Evolutionary conservation across 2,329 filamentous ascomycete genomes (phyloP).

Genomic region (Xylaria sp.): DNA sequence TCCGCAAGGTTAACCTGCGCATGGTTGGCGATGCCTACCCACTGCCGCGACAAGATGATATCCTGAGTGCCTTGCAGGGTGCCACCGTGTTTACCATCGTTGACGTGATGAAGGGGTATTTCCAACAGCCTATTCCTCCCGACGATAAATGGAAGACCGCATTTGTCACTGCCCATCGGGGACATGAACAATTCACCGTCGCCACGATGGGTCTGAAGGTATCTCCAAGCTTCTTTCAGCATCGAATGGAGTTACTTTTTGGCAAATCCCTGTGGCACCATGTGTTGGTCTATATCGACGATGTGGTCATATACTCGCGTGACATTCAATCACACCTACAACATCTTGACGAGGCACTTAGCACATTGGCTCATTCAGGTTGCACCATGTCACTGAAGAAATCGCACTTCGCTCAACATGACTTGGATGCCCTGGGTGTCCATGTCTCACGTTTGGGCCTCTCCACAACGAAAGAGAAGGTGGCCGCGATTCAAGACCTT

Average conservation of each 20-base stretch:
- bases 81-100: not conserved
- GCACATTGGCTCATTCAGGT: not conserved
- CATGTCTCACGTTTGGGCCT: not conserved
- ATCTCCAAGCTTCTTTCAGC: not conserved
- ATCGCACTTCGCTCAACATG: not conserved
- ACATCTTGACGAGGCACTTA: not conserved
- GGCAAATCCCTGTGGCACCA: not conserved
- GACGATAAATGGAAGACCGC: constrained; percentile 2
- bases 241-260: not conserved
- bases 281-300: not conserved
- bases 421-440: not conserved
- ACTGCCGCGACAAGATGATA: not conserved
- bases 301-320: not conserved
- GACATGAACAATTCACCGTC: not conserved
- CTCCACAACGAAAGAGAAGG: not conserved
- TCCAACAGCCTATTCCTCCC: not conserved
- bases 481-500: not conserved
- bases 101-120: not conserved
- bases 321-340: not conserved
- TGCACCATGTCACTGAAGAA: constrained; percentile 1
- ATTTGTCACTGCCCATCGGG: not conserved
- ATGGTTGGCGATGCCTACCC: not conserved
- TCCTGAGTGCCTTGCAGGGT: not conserved
- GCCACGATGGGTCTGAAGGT: not conserved
- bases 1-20: not conserved